Base-by-base conservation (phyloP, 345 rosid genomes). In the Salix viminalis region DNA sequence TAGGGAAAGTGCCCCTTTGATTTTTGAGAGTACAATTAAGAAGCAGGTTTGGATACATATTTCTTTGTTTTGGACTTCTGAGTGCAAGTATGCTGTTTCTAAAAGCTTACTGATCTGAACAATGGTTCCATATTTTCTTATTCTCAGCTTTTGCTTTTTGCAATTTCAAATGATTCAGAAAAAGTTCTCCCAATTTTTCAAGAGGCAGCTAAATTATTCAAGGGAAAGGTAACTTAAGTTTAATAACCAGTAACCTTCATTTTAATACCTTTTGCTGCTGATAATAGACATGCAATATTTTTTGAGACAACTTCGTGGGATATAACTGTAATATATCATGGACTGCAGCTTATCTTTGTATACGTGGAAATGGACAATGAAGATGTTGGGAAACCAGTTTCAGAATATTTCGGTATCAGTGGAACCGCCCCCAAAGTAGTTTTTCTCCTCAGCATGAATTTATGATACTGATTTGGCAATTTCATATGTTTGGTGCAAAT, bases 1-100 rank as follows among this genome's bases (percentile, higher is more conserved):
- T 16, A 86, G 88, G 87, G 99, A 96, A 83, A 90, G 60, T 79
- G 97, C 95, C 37, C 86, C 94, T 2, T 77, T 85, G 58, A 85
- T 96, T 76, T 96, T 96, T 75, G 99, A 96, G 83, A 96, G 95
- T 79, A 69, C 85, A 79, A 87, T 96, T 75, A 96, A 92, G 90
- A 93, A 92, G 82, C 99, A 93, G 98, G 97, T 90, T 14, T 28
- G 32, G 42, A 24, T 75, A 62, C 54, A 3, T 10, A 54, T 62
- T 70, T n/a, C 50, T 12, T 15, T 37, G 56, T 3, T 30, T 73
- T 56, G 39, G 36, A 10, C 37, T 76, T 74, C 41, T 44, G n/a
- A 28, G 66, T 66, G 13, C 21, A 50, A 46, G 12, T 71, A 14
- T 6, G 4, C 16, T 34, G 30, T 41, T 36, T 44, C 24, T 34